phyloP scores from a whole-genome alignment of 495 filamentous ascomycete species.

The Glutinoglossum americanum region DNA sequence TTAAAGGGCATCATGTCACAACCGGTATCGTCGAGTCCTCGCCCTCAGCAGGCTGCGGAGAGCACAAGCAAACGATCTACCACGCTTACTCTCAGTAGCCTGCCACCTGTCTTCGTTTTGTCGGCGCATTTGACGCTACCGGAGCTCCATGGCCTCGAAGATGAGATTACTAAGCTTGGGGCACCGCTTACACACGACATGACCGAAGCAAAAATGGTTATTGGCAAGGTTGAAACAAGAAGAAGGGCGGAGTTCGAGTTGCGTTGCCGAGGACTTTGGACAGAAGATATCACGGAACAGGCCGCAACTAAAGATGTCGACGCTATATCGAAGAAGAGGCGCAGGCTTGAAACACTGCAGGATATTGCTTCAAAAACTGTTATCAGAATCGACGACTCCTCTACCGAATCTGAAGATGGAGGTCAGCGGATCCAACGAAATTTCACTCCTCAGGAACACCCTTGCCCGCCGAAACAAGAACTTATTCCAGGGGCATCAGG shows the following conservation, averaged over 20 bases:
- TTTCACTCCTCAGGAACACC: background rate
- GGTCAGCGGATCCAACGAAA: background rate
- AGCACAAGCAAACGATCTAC: background rate
- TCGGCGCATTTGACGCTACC: constrained; percentile 41
- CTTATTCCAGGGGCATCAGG: background rate
- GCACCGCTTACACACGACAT: constrained; percentile 49
- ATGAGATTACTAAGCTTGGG: constrained; percentile 29
- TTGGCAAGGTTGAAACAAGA: constrained; percentile 47
- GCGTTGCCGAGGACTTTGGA: constrained; percentile 38
- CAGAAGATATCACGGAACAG: constrained; percentile 19
- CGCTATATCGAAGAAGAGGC: background rate
- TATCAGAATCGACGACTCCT: constrained; percentile 12
- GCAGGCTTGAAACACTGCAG: background rate
- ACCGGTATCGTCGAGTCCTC: background rate
- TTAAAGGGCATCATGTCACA: background rate
- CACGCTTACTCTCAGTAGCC: constrained; percentile 15
- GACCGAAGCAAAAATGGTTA: constrained; percentile 46
- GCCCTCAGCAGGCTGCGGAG: background rate
- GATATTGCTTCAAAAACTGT: background rate
- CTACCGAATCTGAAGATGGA: constrained; percentile 17
- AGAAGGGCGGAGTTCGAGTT: constrained; percentile 61
- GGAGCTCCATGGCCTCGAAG: constrained; percentile 38
- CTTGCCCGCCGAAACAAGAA: background rate
- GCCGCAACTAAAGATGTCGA: background rate
- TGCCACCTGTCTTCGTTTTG: constrained; percentile 58